Percentiles rank a stretch among this genome's conserved stretches.
phyloP scores from a whole-genome alignment of 805 yeast species.

The Zygosaccharomyces rouxii region DNA sequence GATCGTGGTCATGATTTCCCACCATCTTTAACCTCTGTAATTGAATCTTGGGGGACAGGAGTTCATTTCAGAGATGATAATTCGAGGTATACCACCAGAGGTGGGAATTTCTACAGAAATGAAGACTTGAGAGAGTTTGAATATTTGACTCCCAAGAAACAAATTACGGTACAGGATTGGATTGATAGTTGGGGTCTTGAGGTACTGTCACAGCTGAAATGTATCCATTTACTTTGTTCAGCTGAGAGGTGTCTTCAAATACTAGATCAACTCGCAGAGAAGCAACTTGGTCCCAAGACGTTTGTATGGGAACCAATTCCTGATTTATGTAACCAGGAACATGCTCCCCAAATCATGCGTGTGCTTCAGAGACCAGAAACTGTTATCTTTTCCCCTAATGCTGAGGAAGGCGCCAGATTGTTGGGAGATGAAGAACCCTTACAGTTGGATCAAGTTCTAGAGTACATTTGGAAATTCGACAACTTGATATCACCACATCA shows the following conservation, averaged over 20 bases:
- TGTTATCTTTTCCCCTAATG: slow-evolving; percentile 65
- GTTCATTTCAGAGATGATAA: slow-evolving; percentile 49
- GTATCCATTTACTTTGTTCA: slow-evolving; percentile 73
- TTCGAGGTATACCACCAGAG: slow-evolving; percentile 66
- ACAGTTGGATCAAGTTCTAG: slow-evolving; percentile 39
- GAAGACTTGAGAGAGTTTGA: slow-evolving; percentile 58
- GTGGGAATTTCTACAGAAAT: slow-evolving; percentile 69
- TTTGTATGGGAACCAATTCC: slow-evolving; percentile 88
- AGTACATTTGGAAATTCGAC: slow-evolving; percentile 41
- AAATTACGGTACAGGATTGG: slow-evolving; percentile 54
- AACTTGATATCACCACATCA: slow-evolving; percentile 38
- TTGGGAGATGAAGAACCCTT: slow-evolving; percentile 47
- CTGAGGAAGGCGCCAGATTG: slow-evolving; percentile 72
- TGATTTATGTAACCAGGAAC: slow-evolving; percentile 56
- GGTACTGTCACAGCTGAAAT: slow-evolving; percentile 33
- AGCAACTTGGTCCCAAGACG: slow-evolving; percentile 32
- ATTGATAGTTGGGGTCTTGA: slow-evolving; percentile 30
- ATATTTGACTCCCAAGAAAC: slow-evolving; percentile 58
- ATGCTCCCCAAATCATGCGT: slow-evolving; percentile 33
- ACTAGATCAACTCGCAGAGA: slow-evolving; percentile 32
- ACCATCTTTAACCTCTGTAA: slow-evolving; percentile 35
- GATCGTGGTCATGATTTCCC: slow-evolving; percentile 85
- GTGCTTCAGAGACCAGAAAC: slow-evolving; percentile 17
- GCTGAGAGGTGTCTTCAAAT: slow-evolving; percentile 55
- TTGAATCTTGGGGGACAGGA: slow-evolving; percentile 62